These are phyloP conservation scores for Candida xiaguanensis DNA, from an alignment of 805 yeast genomes.

Conservation along the genomic window DNA sequence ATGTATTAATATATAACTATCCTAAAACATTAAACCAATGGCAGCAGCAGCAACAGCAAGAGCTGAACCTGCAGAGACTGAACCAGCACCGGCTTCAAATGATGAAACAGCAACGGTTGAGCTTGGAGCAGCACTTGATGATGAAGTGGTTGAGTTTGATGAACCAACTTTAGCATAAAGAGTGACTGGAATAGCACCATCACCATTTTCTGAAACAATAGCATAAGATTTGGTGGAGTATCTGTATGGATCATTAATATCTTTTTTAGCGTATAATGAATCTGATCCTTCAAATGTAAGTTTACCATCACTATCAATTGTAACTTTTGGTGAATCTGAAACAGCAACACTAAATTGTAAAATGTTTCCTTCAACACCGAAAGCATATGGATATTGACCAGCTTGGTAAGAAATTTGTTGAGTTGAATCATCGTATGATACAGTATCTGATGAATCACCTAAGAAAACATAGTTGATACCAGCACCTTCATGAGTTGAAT, in stretches of 20 bases:
- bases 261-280: slow-evolving; percentile 23
- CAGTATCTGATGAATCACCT: slow-evolving; percentile 16
- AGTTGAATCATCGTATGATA: slow-evolving; percentile 18
- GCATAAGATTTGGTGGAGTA: slow-evolving; percentile 19
- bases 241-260: slow-evolving; percentile 26
- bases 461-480: slow-evolving; percentile 39
- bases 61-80: slow-evolving; percentile 6
- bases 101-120: slow-evolving; percentile 2
- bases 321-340: slow-evolving; percentile 6
- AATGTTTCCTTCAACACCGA: slow-evolving; percentile 7
- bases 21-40: slow-evolving; percentile 7
- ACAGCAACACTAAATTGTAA: slow-evolving; percentile 11
- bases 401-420: slow-evolving; percentile 4
- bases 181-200: slow-evolving; percentile 8
- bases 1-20: not conserved
- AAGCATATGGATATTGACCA: not conserved
- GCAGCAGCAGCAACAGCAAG: slow-evolving; percentile 9
- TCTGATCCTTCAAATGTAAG: slow-evolving; percentile 16
- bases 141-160: not conserved
- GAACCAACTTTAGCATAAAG: slow-evolving; percentile 4
- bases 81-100: slow-evolving; percentile 6
- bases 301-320: slow-evolving; percentile 8
- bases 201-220: slow-evolving; percentile 11
- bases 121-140: not conserved
- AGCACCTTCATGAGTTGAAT: slow-evolving; percentile 42